phyloP scores from a whole-genome alignment of 1,284 basidiomycete species.

The Mycena citricolor region DNA sequence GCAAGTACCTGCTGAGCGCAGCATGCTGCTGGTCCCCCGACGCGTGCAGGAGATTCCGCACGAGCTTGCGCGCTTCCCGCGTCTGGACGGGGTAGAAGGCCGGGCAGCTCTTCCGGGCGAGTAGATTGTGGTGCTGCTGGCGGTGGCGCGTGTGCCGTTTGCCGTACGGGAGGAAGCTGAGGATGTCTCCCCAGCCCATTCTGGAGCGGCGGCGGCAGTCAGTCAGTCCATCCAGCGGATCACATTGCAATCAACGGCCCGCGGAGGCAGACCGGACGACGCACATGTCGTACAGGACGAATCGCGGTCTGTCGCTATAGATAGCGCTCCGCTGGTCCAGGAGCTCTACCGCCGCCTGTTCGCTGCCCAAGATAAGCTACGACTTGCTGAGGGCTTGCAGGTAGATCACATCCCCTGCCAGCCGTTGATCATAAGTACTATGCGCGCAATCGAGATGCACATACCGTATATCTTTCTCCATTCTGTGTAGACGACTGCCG shows the following conservation, averaged over 20 bases:
- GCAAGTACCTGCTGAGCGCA: slow-evolving; percentile 4
- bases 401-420: slow-evolving; percentile 1
- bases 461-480: slow-evolving; percentile 9
- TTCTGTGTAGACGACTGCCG: slow-evolving; percentile 1
- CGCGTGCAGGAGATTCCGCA: neutral
- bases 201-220: neutral
- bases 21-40: neutral
- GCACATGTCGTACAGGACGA: slow-evolving; percentile 1
- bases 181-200: neutral
- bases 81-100: slow-evolving; percentile 8
- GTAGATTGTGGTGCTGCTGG: slow-evolving; percentile 10
- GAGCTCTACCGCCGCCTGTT: slow-evolving; percentile 2
- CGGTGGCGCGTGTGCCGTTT: slow-evolving; percentile 7
- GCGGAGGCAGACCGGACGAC: slow-evolving; percentile 1
- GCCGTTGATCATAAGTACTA: too few relatives aligned
- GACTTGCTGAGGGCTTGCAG: neutral
- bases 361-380: neutral
- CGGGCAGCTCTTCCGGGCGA: slow-evolving; percentile 1
- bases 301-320: slow-evolving; percentile 8
- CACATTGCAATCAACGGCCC: neutral
- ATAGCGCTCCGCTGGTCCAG: slow-evolving; percentile 3
- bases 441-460: neutral
- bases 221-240: neutral
- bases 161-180: slow-evolving; percentile 11
- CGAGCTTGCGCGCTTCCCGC: slow-evolving; percentile 11